Conservation (phyloP, 225 moss, liverwort and hornwort genomes). For the Polytrichum formosum region DNA sequence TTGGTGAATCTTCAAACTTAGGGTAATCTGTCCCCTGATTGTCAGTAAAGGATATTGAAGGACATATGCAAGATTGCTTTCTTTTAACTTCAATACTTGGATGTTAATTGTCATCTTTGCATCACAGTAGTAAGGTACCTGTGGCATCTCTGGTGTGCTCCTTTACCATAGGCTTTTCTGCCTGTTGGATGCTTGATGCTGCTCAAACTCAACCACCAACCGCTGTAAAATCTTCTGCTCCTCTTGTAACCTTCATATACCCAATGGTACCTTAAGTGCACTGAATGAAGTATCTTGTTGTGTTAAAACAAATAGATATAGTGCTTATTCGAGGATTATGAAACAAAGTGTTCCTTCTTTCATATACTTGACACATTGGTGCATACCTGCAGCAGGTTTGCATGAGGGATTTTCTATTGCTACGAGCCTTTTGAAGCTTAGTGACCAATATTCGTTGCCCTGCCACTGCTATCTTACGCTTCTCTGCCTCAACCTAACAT, state of each 20-base stretch:
- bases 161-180: too few relatives aligned
- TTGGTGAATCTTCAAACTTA: too few relatives aligned
- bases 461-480: constrained; percentile 55
- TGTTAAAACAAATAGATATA: neutral
- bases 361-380: neutral
- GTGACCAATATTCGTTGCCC: constrained; percentile 57
- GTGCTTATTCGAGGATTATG: neutral
- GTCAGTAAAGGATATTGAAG: too few relatives aligned
- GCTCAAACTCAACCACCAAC: constrained; percentile 40
- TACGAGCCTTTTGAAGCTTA: constrained; percentile 76
- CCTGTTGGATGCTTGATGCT: constrained; percentile 5
- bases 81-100: too few relatives aligned
- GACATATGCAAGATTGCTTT: too few relatives aligned
- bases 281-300: neutral
- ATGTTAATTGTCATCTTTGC: too few relatives aligned
- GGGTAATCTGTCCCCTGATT: too few relatives aligned
- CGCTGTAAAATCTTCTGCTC: constrained; percentile 46
- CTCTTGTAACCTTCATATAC: constrained; percentile 38
- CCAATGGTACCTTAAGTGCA: constrained; percentile 14
- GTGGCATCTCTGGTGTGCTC: too few relatives aligned
- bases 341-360: neutral
- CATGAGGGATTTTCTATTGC: constrained; percentile 36
- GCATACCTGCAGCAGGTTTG: constrained; percentile 45
- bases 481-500: constrained; percentile 72
- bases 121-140: too few relatives aligned